Conservation (phyloP, 2,329 filamentous ascomycete genomes). For the Alternaria ethzedia region DNA sequence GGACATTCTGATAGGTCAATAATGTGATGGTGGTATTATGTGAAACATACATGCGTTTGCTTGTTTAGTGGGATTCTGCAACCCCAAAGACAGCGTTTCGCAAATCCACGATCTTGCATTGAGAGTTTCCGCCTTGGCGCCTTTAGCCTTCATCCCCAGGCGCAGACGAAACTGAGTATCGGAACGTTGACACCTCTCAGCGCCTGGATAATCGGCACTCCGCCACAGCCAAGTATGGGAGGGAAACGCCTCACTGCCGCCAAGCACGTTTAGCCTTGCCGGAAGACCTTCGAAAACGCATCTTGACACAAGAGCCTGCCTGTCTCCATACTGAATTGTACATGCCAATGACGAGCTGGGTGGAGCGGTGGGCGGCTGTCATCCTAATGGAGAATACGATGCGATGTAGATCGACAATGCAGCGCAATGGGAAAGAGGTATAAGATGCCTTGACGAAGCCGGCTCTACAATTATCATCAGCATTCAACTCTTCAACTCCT, state of each 20-base stretch:
- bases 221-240: constrained; percentile 20
- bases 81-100: constrained; percentile 14
- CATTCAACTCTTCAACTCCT: constrained; percentile 17
- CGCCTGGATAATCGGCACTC: constrained; percentile 5
- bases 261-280: constrained; percentile 27
- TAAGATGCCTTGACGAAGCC: constrained; percentile 22
- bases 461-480: constrained; percentile 19
- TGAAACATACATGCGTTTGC: background rate
- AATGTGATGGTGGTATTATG: background rate
- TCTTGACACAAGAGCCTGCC: constrained; percentile 24
- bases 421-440: constrained; percentile 9
- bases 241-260: constrained; percentile 29
- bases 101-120: constrained; percentile 16
- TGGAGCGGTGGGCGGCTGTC: constrained; percentile 7
- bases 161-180: constrained; percentile 21
- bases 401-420: background rate
- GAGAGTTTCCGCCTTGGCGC: constrained; percentile 27
- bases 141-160: constrained; percentile 15
- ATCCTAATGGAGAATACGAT: constrained; percentile 5
- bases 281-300: constrained; percentile 7
- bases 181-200: constrained; percentile 20
- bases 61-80: background rate
- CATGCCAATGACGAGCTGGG: background rate
- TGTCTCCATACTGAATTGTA: constrained; percentile 12
- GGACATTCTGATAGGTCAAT: background rate